These are phyloP conservation scores for Fusarium sororula DNA, from an alignment of 2,329 filamentous ascomycete genomes.

Conservation along the genomic window DNA sequence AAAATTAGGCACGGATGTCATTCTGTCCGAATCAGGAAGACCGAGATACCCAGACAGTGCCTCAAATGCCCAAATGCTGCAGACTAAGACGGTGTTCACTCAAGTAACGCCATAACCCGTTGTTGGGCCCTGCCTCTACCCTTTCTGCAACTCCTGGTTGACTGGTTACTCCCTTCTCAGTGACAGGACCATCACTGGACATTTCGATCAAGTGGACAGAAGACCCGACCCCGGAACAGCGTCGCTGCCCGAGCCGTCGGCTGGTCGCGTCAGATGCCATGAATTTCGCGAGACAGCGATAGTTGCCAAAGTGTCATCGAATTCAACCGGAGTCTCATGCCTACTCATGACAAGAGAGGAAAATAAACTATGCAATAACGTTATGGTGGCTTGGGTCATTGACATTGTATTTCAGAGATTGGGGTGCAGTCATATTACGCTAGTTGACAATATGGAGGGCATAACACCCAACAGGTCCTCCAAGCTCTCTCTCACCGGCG, in stretches of 20 bases:
- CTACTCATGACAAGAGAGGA: neutral
- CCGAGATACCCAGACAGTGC: slow-evolving; percentile 20
- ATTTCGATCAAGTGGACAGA: slow-evolving; percentile 1
- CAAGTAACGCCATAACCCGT: slow-evolving; percentile 8
- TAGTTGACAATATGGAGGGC: neutral
- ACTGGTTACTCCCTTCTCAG: neutral
- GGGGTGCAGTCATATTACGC: slow-evolving; percentile 1
- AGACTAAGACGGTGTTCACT: slow-evolving; percentile 32
- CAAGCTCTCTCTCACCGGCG: slow-evolving; percentile 9
- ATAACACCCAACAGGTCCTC: slow-evolving; percentile 7
- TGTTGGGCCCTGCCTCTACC: slow-evolving; percentile 9
- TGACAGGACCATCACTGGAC: neutral
- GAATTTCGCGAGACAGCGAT: slow-evolving; percentile 15
- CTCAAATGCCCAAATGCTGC: neutral
- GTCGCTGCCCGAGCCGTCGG: slow-evolving; percentile 33
- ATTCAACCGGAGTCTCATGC: neutral
- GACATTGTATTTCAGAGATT: neutral
- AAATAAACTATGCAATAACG: neutral
- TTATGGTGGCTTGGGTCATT: neutral
- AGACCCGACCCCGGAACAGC: slow-evolving; percentile 11
- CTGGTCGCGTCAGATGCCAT: slow-evolving; percentile 32
- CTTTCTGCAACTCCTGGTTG: neutral
- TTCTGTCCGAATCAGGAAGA: neutral
- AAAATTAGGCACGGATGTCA: slow-evolving; percentile 20
- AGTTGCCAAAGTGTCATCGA: slow-evolving; percentile 4